Evolutionary conservation across 768 basidiomycete species (phyloP).

Genomic region (Tubosaeta sp.): DNA sequence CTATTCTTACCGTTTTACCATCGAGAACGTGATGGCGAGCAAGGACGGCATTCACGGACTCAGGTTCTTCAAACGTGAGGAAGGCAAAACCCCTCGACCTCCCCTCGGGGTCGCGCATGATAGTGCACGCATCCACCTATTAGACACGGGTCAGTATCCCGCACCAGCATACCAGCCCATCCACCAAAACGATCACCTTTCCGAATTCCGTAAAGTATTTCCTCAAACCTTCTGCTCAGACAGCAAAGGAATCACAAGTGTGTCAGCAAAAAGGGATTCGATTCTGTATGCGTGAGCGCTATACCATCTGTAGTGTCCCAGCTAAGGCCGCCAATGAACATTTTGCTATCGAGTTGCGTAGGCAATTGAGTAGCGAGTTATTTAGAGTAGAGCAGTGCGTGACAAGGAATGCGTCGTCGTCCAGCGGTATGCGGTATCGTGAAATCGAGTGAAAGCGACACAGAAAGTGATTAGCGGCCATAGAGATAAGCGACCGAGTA

Average conservation of each 20-base stretch:
- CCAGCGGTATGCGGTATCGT: constrained; percentile 37
- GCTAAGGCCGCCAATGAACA: constrained; percentile 88
- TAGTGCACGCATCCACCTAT: constrained; percentile 78
- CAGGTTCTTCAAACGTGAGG: constrained; percentile 70
- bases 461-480: constrained; percentile 33
- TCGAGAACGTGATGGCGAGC: constrained; percentile 66
- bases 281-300: constrained; percentile 23
- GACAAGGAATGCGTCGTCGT: constrained; percentile 26
- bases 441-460: constrained; percentile 16
- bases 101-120: constrained; percentile 76
- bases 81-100: constrained; percentile 84
- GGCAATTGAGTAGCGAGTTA: constrained; percentile 23
- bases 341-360: constrained; percentile 59
- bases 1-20: constrained; percentile 67
- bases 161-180: background rate
- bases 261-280: constrained; percentile 25
- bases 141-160: constrained; percentile 11
- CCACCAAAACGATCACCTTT: constrained; percentile 42
- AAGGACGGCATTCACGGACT: constrained; percentile 62
- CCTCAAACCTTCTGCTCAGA: constrained; percentile 51
- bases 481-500: constrained; percentile 30
- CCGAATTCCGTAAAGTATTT: constrained; percentile 81
- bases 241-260: constrained; percentile 14
- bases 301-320: constrained; percentile 92
- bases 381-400: constrained; percentile 25